phyloP scores from a whole-genome alignment of 345 rosid species.

The Linum tenue region DNA sequence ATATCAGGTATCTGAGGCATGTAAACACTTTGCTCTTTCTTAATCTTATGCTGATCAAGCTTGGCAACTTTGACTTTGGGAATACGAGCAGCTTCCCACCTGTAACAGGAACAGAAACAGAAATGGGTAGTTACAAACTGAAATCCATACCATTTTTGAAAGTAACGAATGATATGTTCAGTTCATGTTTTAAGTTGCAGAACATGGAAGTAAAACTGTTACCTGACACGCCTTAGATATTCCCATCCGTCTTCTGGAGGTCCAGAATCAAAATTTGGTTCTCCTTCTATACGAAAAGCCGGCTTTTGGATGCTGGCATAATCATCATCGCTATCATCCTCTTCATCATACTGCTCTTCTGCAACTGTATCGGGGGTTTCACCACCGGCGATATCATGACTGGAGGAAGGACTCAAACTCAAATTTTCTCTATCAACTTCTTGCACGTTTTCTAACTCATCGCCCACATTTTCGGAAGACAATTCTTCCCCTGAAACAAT shows the following conservation, averaged over 20 bases:
- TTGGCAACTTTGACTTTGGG: constrained; percentile 70
- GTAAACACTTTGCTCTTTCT: constrained; percentile 61
- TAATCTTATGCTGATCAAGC: constrained; percentile 31
- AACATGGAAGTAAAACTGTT: constrained; percentile 5
- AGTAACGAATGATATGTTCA: not conserved
- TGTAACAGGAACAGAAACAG: constrained; percentile 23
- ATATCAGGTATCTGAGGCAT: constrained; percentile 91
- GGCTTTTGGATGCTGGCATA: constrained; percentile 73
- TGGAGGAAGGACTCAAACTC: constrained; percentile 17
- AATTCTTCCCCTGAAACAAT: constrained; percentile 39
- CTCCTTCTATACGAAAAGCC: constrained; percentile 72
- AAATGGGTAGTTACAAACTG: not conserved
- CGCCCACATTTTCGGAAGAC: constrained; percentile 22
- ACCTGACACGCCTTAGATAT: constrained; percentile 90
- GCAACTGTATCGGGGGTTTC: constrained; percentile 8
- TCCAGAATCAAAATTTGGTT: constrained; percentile 82
- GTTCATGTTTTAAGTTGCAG: not conserved
- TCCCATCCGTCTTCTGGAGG: constrained; percentile 91
- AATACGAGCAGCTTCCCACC: constrained; percentile 91
- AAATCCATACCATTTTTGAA: not conserved
- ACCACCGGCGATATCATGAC: constrained; percentile 22
- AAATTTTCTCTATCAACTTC: constrained; percentile 18
- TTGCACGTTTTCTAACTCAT: constrained; percentile 18
- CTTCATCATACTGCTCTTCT: constrained; percentile 38
- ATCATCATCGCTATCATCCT: constrained; percentile 50